These are phyloP conservation scores for Margaritispora aquatica DNA, from an alignment of 495 filamentous ascomycete species.

Conservation along the genomic window DNA sequence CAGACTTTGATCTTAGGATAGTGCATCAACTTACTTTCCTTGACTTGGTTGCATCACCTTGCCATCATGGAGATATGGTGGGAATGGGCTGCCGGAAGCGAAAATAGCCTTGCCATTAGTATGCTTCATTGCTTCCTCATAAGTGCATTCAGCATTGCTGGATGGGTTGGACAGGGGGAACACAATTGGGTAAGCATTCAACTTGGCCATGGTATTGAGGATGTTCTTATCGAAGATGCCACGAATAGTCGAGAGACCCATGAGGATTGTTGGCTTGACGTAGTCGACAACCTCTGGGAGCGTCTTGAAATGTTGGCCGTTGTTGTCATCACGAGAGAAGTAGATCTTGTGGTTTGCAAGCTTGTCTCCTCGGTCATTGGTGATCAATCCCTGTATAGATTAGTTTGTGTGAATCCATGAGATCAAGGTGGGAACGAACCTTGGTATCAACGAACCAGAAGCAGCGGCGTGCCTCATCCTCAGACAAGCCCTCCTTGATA, in stretches of 20 bases:
- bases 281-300: conserved; percentile 67
- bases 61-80: conserved; percentile 47
- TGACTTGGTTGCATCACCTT: conserved; percentile 62
- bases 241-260: conserved; percentile 74
- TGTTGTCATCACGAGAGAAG: conserved; percentile 72
- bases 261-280: conserved; percentile 71
- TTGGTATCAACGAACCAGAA: conserved; percentile 79
- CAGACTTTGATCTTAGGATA: neutral
- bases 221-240: conserved; percentile 68
- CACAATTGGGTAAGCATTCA: conserved; percentile 67
- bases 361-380: conserved; percentile 67
- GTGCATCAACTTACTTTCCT: conserved; percentile 31
- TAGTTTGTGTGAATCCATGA: neutral
- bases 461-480: conserved; percentile 65
- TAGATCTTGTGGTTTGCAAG: conserved; percentile 77
- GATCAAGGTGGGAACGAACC: conserved; percentile 12
- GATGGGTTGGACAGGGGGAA: conserved; percentile 79
- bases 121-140: conserved; percentile 61
- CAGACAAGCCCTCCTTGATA: conserved; percentile 68
- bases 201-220: conserved; percentile 62
- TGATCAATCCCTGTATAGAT: conserved; percentile 55
- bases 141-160: conserved; percentile 74
- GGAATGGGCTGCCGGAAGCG: conserved; percentile 74
- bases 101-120: conserved; percentile 68
- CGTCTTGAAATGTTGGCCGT: conserved; percentile 61